phyloP scores from a whole-genome alignment of 2,329 filamentous ascomycete species.

The Cucurbitaria berberidis region DNA sequence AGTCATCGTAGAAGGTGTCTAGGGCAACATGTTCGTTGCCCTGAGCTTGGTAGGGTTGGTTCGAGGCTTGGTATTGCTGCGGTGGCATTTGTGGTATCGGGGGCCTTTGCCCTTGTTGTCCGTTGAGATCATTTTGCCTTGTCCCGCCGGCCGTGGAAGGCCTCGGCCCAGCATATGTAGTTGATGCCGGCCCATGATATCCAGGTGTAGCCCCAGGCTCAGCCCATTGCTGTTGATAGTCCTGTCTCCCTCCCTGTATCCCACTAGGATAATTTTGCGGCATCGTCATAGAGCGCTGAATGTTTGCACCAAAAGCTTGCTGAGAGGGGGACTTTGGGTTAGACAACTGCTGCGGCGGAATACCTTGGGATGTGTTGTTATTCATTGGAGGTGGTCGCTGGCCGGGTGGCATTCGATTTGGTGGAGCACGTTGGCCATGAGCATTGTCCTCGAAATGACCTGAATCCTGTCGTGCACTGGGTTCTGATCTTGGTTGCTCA shows the following conservation, averaged over 20 bases:
- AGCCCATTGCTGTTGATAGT: conserved; percentile 41
- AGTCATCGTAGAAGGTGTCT: conserved; percentile 59
- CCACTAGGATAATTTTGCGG: conserved; percentile 37
- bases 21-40: conserved; percentile 50
- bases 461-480: conserved; percentile 42
- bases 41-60: conserved; percentile 30
- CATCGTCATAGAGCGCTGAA: conserved; percentile 47
- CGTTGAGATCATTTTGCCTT: conserved; percentile 27
- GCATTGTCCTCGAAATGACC: conserved; percentile 42
- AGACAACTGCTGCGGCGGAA: conserved; percentile 21
- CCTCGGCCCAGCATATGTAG: conserved; percentile 43
- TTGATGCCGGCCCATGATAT: conserved; percentile 47
- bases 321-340: conserved; percentile 37
- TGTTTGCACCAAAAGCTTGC: conserved; percentile 37
- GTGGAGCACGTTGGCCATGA: conserved; percentile 31
- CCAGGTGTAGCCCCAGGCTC: conserved; percentile 43
- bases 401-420: conserved; percentile 30
- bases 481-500: conserved; percentile 25
- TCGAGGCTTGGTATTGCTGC: conserved; percentile 24
- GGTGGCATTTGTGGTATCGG: conserved; percentile 35
- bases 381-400: conserved; percentile 36
- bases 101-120: conserved; percentile 37
- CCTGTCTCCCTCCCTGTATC: conserved; percentile 18
- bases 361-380: conserved; percentile 17
- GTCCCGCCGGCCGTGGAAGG: conserved; percentile 45